Conservation (phyloP, 768 basidiomycete species). For the Mycena albidolilacea region DNA sequence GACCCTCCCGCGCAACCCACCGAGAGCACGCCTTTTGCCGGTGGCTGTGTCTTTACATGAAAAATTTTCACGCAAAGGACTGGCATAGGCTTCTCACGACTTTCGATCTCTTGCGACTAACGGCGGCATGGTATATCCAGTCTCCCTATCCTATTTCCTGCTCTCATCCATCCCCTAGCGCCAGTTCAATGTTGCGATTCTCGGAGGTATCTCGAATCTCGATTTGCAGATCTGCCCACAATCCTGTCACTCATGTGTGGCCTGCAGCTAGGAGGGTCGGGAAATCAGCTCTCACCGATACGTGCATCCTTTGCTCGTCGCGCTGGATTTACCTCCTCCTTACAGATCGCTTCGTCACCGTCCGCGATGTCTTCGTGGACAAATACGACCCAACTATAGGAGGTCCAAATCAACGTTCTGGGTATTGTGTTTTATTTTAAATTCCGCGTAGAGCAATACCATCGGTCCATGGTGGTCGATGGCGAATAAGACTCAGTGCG, state of each 20-base stretch:
- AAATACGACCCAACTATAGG: constrained; percentile 90
- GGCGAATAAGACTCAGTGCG: constrained; percentile 74
- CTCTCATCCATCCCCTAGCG: constrained; percentile 55
- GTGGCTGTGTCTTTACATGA: too few relatives aligned
- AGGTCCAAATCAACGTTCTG: constrained; percentile 58
- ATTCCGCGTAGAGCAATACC: constrained; percentile 74
- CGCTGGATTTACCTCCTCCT: constrained; percentile 15
- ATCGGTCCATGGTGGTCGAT: constrained; percentile 75
- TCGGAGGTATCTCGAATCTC: constrained; percentile 73
- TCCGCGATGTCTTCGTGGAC: constrained; percentile 77
- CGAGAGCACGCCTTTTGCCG: too few relatives aligned
- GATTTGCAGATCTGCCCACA: not conserved
- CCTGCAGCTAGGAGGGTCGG: constrained; percentile 89
- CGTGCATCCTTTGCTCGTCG: constrained; percentile 16
- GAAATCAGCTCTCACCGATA: constrained; percentile 85
- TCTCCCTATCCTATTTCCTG: constrained; percentile 7
- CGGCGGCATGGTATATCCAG: constrained; percentile 29
- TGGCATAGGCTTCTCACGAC: not conserved
- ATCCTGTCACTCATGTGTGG: not conserved
- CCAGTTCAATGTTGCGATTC: constrained; percentile 83
- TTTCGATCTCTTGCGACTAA: constrained; percentile 31
- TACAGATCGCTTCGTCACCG: constrained; percentile 73
- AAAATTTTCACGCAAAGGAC: too few relatives aligned
- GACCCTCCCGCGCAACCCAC: too few relatives aligned
- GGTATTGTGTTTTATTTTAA: not conserved